Evolutionary conservation across 2,329 filamentous ascomycete species (phyloP).

Genomic region (Trichoderma pleuroti): DNA sequence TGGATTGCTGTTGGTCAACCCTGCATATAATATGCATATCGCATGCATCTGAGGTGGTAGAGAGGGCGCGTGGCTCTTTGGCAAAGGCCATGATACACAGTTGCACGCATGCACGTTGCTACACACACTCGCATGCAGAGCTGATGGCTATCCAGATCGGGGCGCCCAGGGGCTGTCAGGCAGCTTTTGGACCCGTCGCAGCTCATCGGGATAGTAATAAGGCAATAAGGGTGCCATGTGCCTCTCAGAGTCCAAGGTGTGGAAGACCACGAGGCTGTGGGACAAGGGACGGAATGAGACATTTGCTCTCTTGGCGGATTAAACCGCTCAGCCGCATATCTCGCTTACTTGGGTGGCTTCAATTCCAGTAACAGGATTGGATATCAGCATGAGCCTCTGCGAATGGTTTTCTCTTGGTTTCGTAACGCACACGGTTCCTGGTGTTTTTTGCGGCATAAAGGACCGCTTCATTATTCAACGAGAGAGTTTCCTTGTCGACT

Average conservation of each 20-base stretch:
- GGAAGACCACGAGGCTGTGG: background rate
- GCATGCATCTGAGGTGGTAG: conserved; percentile 3
- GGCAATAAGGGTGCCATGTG: background rate
- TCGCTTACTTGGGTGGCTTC: background rate
- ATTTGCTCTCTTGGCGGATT: background rate
- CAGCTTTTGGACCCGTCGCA: background rate
- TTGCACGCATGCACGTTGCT: background rate
- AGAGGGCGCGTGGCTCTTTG: background rate
- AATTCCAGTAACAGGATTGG: background rate
- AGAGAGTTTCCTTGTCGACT: background rate
- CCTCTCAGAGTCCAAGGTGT: background rate
- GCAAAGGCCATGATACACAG: background rate
- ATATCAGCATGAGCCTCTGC: background rate
- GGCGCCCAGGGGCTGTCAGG: background rate
- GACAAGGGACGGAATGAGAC: background rate
- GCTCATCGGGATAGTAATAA: background rate
- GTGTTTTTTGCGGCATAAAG: background rate
- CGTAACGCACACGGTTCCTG: background rate
- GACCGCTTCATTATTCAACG: background rate
- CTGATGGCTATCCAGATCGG: background rate
- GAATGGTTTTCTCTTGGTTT: background rate
- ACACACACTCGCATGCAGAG: background rate
- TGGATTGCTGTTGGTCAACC: background rate
- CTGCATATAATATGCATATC: conserved; percentile 1
- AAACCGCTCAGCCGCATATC: background rate